phyloP scores from a whole-genome alignment of 306 rosid genomes.

The Prunus campanulata region DNA sequence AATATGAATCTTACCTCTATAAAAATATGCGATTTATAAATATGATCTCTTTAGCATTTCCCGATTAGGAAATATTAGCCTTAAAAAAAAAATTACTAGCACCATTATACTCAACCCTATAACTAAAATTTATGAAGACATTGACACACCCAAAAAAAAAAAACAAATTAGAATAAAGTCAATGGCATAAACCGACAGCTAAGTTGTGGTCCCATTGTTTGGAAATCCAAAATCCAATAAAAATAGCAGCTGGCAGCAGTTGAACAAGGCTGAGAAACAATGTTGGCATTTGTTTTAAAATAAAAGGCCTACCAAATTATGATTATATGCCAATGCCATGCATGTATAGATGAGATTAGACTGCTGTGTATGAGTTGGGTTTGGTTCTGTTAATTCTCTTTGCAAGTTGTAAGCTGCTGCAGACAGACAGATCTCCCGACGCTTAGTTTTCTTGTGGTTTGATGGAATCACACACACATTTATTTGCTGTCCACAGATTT shows the following conservation, averaged over 20 bases:
- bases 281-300: not conserved
- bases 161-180: not conserved
- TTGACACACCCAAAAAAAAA: not conserved
- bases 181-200: not conserved
- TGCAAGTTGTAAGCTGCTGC: not conserved
- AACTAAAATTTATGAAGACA: not conserved
- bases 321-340: no score
- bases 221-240: conserved; percentile 13
- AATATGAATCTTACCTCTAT: no score
- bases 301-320: not conserved
- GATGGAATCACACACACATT: not conserved
- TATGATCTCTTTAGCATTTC: no score
- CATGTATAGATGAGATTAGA: no score
- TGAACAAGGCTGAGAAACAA: conserved; percentile 21
- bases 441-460: not conserved
- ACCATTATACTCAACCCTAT: not conserved
- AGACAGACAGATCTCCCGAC: not conserved
- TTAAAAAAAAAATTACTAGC: not conserved
- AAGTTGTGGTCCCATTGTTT: conserved; percentile 16
- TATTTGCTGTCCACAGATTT: not conserved
- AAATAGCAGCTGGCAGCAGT: conserved; percentile 27
- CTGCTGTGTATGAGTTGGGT: no score
- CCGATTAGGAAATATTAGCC: not conserved
- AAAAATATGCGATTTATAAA: no score
- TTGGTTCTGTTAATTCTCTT: not conserved